Base-by-base conservation (phyloP, 345 rosid genomes). In the Balakata baccata region DNA sequence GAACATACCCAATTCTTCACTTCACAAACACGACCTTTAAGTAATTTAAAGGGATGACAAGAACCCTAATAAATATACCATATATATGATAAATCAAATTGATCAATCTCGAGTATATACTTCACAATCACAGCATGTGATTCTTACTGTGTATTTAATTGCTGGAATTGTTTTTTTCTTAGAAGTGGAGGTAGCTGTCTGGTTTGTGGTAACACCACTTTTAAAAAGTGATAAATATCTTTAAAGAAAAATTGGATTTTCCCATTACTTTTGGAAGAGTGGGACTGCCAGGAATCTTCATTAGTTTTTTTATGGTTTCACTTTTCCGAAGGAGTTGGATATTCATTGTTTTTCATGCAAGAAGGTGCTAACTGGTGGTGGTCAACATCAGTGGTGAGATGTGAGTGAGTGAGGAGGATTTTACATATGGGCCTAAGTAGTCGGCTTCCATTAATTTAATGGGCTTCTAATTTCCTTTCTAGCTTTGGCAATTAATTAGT, bases 321-420 rank as follows among this genome's bases (percentile, higher is more conserved):
- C 51, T 54, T 69, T 53, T 54, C 73, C 64, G 39, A 41, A 69
- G 49, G 14, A 11, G 50, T 54, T 16, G 64, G 73, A 23, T n/a
- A n/a, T 64, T 20, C 49, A 50, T 25, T 67, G 41, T 25, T 67
- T 50, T 20, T 14, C 20, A 38, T 49, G 11, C 9, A 20, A 25
- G 4, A 16, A 22, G 50, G 20, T 39, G 62, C 46, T 8, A 22
- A 3, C 2, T 4, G 29, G 25, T n/a, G n/a, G n/a, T n/a, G n/a
- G n/a, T n/a, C n/a, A n/a, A n/a, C n/a, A n/a, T n/a, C n/a, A n/a
- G n/a, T n/a, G n/a, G n/a, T 54, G 59, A 29, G 59, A 7, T 8
- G 8, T 43, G 10, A 43, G 6, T 9, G 5, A 43, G 6, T 9
- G 5, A 5, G 57, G n/a, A 18, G 18, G 59, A 54, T 54, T 14